Percentiles rank a stretch among this genome's conserved stretches.
Conservation (phyloP, 2,329 filamentous ascomycete species). For the Epichloe elymi region DNA sequence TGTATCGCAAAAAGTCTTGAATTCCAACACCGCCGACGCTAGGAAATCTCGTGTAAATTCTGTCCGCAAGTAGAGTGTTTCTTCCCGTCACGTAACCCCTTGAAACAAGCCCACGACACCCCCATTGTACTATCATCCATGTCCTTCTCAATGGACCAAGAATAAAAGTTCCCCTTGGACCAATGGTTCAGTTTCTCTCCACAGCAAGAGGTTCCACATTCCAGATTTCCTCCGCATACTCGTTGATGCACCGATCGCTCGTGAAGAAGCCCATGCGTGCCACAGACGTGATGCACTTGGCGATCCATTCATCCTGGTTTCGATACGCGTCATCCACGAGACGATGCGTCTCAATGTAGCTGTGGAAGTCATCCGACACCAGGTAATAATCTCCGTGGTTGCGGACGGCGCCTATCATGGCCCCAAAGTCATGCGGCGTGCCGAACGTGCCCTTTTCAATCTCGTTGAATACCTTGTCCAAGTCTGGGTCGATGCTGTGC, state of each 20-base stretch:
- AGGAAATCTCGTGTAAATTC: not conserved
- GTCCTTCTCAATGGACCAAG: not conserved
- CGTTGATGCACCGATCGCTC: slow-evolving; percentile 87
- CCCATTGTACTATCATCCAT: not conserved
- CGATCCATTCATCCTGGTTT: slow-evolving; percentile 85
- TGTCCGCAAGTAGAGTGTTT: not conserved
- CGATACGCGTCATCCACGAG: slow-evolving; percentile 86
- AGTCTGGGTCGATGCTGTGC: slow-evolving; percentile 62
- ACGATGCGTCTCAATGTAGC: slow-evolving; percentile 80
- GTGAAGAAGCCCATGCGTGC: slow-evolving; percentile 96
- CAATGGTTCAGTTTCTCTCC: slow-evolving; percentile 11
- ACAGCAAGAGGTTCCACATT: slow-evolving; percentile 71
- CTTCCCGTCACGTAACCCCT: not conserved
- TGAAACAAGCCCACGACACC: not conserved
- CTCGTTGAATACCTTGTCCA: slow-evolving; percentile 68
- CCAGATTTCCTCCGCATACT: slow-evolving; percentile 97
- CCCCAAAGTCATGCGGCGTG: slow-evolving; percentile 62
- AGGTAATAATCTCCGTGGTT: slow-evolving; percentile 97
- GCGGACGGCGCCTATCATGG: slow-evolving; percentile 70
- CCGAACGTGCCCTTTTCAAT: slow-evolving; percentile 78
- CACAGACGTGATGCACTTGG: slow-evolving; percentile 79
- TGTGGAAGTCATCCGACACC: slow-evolving; percentile 93
- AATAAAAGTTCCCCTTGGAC: too few relatives aligned
- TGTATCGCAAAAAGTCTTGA: not conserved
- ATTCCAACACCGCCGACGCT: not conserved